Base-by-base conservation (phyloP, 441 rosid species). In the Populus tomentosa region DNA sequence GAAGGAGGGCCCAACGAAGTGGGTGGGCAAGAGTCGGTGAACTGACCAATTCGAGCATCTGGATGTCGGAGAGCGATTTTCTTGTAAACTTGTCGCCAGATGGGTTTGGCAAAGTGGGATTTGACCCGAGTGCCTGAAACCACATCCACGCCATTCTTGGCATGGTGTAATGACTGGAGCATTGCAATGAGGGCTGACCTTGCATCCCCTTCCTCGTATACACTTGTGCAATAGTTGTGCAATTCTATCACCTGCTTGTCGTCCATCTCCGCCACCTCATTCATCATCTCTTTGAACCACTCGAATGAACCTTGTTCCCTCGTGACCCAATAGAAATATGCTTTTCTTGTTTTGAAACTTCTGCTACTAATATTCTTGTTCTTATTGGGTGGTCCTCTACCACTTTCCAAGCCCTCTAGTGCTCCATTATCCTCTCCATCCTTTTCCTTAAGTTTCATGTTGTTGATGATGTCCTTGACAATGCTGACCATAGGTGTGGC, bases 401-500 rank as follows among this genome's bases (percentile, higher is more conserved):
- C 84, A 7, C 38, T 72, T 46, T 80, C 86, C 32, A 76, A 11
- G 7, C 59, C 28, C 11, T 38, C 69, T 18, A 40, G 0, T 4
- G 14, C 28, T 9, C 33, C 61, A 18, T 9, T 7, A 10, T 77
- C 76, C 10, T 71, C 75, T 1, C 82, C 86, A 7, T 81, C 88
- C 70, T 75, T 65, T 10, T 82, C 83, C 92, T 88, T 89, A 89
- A 90, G 92, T 82, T 87, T 94, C 91, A 89, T 90, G 90, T 89
- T 94, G 85, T 87, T 94, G 70, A 94, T 92, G 40, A 94, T 94
- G 91, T 94, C 98, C 78, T 94, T 94, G n/a, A 94, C 89, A 4
- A 94, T 93, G 75, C 97, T 94, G 61, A 94, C 89, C 98, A 94
- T 93, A 7, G 98, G 98, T 1, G 98, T 93, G 11, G 97, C 98